Evolutionary conservation across 169 alveolate species (phyloP).

Genomic region (Plasmodium yoelii): DNA sequence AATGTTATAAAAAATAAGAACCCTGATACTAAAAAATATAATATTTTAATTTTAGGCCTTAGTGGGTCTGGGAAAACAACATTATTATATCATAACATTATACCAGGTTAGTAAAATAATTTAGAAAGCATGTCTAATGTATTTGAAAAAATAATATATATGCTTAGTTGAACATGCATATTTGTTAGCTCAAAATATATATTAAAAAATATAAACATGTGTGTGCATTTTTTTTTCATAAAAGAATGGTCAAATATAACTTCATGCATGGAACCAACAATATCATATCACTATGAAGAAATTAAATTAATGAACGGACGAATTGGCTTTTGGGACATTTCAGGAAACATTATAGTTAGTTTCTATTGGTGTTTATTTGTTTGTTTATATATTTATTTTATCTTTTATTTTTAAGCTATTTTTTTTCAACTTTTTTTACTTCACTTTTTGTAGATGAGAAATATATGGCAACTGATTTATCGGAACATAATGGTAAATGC

Average conservation of each 20-base stretch:
- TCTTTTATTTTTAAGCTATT: not conserved
- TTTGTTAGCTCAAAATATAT: no score
- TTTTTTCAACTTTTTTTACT: not conserved
- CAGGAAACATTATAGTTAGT: conserved; percentile 70
- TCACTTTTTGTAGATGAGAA: conserved; percentile 54
- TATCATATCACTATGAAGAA: conserved; percentile 74
- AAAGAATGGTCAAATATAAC: conserved; percentile 74
- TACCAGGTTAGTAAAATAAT: conserved; percentile 53
- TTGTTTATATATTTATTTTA: conserved; percentile 4
- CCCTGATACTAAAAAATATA: conserved; percentile 33
- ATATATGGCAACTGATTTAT: conserved; percentile 64
- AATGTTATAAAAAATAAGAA: not conserved
- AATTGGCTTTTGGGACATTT: conserved; percentile 73
- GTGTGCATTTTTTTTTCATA: not conserved
- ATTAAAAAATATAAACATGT: not conserved
- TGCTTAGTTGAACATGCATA: no score
- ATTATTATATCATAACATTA: conserved; percentile 66
- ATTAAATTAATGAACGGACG: conserved; percentile 55
- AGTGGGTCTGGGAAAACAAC: conserved; percentile 77
- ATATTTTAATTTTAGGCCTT: conserved; percentile 73
- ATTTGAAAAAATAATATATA: no score
- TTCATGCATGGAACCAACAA: conserved; percentile 74
- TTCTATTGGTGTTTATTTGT: conserved; percentile 1
- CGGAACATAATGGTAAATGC: conserved; percentile 70
- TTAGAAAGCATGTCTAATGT: not conserved